Base-by-base conservation (phyloP, 495 filamentous ascomycete genomes). In the Friedmanniomyces endolithicus region DNA sequence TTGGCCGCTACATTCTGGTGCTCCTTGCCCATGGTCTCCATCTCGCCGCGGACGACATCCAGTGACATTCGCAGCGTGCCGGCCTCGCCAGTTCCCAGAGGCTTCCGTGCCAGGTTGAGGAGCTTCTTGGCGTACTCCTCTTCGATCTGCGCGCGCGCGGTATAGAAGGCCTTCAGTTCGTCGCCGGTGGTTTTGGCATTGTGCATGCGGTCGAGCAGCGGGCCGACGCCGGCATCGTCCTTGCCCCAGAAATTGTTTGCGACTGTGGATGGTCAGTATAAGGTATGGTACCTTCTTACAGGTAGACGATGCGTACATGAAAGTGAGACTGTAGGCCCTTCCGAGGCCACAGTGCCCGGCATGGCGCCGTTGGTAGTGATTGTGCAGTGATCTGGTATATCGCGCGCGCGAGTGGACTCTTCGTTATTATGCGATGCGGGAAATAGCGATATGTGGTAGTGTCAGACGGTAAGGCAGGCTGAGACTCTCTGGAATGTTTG, bases 211-310 rank as follows among this genome's bases (percentile, higher is more conserved):
- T 94, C 88, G 40, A 99, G 78, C 70, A 99, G 80, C 52, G 94
- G 94, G 43, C 76, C 75, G 61, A 97, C 86, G 60, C 94, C 94
- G 39, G 94, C 94, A 74, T 99, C 94, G 68, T 99, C 89, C 75
- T 90, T 96, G 57, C 94, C 94, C 94, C 94, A 99, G 71, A 99
- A 99, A 68, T 99, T 97, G 72, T 97, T 97, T 64, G 94, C 89
- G 71, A 97, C 88, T 95, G 60, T 22, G 17, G 20, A 23, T 4
- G 4, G 17, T 47, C 44, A 47, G 44, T 47, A n/a, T n/a, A n/a
- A n/a, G 14, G 17, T 41, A 6, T 3, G 19, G 16, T 6, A 9
- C 20, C 16, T 23, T 27, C 44, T 6, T 19, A 25, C n/a, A 3
- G 44, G 19, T 47, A 41, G 37, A 16, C 6, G 37, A 6, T 41